Conservation (phyloP, 2,329 filamentous ascomycete genomes). For the Neoascochyta sp. region DNA sequence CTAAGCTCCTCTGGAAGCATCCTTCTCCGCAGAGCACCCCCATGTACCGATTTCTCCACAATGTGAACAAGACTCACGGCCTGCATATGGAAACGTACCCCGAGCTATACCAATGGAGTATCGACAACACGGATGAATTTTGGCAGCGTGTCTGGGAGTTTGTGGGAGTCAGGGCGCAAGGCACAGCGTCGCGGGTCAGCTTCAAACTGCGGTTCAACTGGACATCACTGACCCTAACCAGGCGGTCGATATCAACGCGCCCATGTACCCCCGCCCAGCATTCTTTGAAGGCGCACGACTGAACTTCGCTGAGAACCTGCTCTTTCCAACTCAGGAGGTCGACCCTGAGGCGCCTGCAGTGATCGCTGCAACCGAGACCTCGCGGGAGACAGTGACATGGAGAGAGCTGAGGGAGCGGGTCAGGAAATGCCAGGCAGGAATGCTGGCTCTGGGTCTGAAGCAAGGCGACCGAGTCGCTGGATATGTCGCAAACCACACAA, state of each 20-base stretch:
- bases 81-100: conserved; percentile 64
- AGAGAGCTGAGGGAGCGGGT: conserved; percentile 74
- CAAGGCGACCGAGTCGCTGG: conserved; percentile 61
- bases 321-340: conserved; percentile 65
- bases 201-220: not conserved
- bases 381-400: conserved; percentile 68
- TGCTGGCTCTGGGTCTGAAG: conserved; percentile 63
- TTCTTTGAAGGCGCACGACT: conserved; percentile 78
- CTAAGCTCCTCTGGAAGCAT: conserved; percentile 63
- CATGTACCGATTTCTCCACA: conserved; percentile 68
- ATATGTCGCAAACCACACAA: conserved; percentile 85
- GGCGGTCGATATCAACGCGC: conserved; percentile 63
- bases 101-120: conserved; percentile 81
- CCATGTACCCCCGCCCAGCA: conserved; percentile 80
- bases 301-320: conserved; percentile 93
- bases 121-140: conserved; percentile 69
- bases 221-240: conserved; percentile 37
- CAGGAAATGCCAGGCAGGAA: conserved; percentile 65
- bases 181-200: conserved; percentile 57
- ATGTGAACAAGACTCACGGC: conserved; percentile 64
- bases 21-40: conserved; percentile 62
- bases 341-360: conserved; percentile 64
- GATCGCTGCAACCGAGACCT: conserved; percentile 75
- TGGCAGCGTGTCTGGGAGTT: conserved; percentile 86
- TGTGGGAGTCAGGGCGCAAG: conserved; percentile 69